Base-by-base conservation (phyloP, 768 basidiomycete species). In the Tricholomella constricta region DNA sequence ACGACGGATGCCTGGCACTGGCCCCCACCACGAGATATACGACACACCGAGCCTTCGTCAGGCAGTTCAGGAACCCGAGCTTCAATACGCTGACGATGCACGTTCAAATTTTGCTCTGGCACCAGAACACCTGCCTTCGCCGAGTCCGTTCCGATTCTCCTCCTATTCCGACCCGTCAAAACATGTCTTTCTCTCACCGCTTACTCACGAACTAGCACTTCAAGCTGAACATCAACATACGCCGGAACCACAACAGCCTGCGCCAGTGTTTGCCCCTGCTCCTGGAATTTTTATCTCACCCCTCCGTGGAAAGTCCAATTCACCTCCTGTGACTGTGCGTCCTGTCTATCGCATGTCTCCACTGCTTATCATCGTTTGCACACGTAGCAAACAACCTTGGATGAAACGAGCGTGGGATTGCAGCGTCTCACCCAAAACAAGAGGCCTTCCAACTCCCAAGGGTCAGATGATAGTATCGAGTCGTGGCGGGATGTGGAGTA, bases 211-310 rank as follows among this genome's bases (percentile, higher is more conserved):
- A 26, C 17, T 17, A n/a, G 26, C n/a, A 5, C 38, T 40, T 23
- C 42, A 44, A 22, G 31, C 29, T 23, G 35, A 12, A 9, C 12
- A 25, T 27, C n/a, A 2, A 34, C 12, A 26, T 9, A 36, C 40
- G 2, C 55, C 59, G 14, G 52, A 15, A 15, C 44, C 55, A 35
- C 42, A 45, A 37, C 50, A 44, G 15, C 27, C 45, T 44, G 48
- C 66, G 5, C 57, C 45, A 17, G 62, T 52, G 35, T 76, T 74
- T 57, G 67, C 71, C 36, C 72, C 73, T 34, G 70, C 65, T 20
- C 69, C 72, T 34, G 74, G 69, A 15, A 72, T 73, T 20, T 76
- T 56, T 48, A 64, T 74, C 29, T 73, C 74, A 15, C 73, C 72
- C 12, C 63, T 72, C 29, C 62, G 59, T 26, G 55, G 52, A 6